Evolutionary conservation across 768 basidiomycete genomes (phyloP).

Genomic region (Terana coerulea): DNA sequence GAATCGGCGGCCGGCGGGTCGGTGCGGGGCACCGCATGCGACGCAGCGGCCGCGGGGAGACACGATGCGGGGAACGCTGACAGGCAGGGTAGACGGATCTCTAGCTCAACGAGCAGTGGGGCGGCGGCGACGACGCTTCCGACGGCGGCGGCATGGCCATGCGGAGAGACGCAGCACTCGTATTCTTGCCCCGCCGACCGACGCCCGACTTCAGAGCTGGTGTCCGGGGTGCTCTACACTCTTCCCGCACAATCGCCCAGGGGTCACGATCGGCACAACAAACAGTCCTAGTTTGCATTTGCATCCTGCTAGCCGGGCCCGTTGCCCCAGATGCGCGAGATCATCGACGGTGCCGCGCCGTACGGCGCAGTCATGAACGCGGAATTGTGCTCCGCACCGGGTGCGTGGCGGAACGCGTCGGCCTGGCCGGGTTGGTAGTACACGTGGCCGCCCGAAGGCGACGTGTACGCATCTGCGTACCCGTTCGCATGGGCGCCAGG

Average conservation of each 20-base stretch:
- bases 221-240: too few relatives aligned
- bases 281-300: too few relatives aligned
- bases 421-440: not conserved
- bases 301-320: conserved; percentile 4
- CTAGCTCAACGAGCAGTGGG: too few relatives aligned
- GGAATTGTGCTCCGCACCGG: not conserved
- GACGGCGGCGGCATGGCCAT: too few relatives aligned
- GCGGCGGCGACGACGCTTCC: too few relatives aligned
- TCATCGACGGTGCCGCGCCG: not conserved
- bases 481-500: too few relatives aligned
- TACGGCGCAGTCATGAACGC: not conserved
- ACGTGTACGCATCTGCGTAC: not conserved
- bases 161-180: too few relatives aligned
- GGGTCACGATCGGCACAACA: too few relatives aligned
- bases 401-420: not conserved
- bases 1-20: not conserved
- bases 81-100: too few relatives aligned
- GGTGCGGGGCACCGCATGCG: not conserved
- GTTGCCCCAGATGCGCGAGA: conserved; percentile 8
- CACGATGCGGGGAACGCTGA: not conserved
- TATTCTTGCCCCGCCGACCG: too few relatives aligned
- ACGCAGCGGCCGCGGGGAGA: not conserved
- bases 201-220: too few relatives aligned
- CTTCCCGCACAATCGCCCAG: too few relatives aligned
- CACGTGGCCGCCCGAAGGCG: not conserved